Evolutionary conservation across 805 yeast species (phyloP).

Genomic region (Hanseniaspora jakobsenii): DNA sequence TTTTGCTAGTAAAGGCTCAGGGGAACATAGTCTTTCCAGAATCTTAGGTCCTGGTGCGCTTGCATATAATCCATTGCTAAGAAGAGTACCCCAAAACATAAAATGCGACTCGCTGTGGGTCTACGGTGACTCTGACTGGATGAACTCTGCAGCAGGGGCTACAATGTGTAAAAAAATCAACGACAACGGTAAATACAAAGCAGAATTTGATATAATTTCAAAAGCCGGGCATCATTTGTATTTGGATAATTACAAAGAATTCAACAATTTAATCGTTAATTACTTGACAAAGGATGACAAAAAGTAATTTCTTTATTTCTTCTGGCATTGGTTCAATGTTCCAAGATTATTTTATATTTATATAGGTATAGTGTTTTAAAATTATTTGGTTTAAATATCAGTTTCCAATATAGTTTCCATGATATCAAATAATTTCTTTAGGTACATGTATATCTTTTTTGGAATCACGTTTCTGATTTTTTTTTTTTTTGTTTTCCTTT

Average conservation of each 20-base stretch:
- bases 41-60: constrained; percentile 47
- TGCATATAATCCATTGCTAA: constrained; percentile 45
- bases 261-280: constrained; percentile 34
- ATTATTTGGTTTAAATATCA: too few relatives aligned
- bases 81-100: constrained; percentile 35
- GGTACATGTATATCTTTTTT: too few relatives aligned
- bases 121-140: constrained; percentile 63
- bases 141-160: constrained; percentile 51
- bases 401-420: too few relatives aligned
- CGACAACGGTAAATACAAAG: constrained; percentile 1
- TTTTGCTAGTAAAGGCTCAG: constrained; percentile 47
- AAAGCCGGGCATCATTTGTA: constrained; percentile 59
- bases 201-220: constrained; percentile 30
- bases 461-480: too few relatives aligned
- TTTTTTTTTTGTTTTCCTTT: too few relatives aligned
- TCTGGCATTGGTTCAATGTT: too few relatives aligned
- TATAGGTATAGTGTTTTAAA: too few relatives aligned
- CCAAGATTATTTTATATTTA: too few relatives aligned
- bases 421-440: too few relatives aligned
- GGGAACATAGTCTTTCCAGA: constrained; percentile 53
- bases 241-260: constrained; percentile 43
- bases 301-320: too few relatives aligned
- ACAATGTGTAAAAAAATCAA: constrained; percentile 31
- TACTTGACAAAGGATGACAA: constrained; percentile 20
- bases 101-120: constrained; percentile 35